Evolutionary conservation across 1,139 yeast species (phyloP).

Genomic region (Nakaseomyces nivariensis): DNA sequence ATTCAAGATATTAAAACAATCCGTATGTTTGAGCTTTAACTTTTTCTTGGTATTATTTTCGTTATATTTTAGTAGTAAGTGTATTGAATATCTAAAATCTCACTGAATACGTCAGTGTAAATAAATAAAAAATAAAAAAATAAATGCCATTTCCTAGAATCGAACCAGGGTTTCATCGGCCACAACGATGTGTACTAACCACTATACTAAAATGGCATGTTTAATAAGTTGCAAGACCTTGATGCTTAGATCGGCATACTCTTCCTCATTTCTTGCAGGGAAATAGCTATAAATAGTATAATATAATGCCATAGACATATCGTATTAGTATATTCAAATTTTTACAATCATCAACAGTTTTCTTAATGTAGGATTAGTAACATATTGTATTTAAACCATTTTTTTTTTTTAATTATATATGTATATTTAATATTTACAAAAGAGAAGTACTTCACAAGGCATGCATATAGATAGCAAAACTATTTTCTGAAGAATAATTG

Average conservation of each 20-base stretch:
- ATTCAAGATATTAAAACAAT: neutral
- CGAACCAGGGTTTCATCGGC: constrained; percentile 9
- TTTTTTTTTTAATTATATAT: too few relatives aligned
- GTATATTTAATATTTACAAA: too few relatives aligned
- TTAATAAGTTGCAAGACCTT: neutral
- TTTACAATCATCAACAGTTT: neutral
- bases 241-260: neutral
- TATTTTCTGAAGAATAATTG: neutral
- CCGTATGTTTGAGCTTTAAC: too few relatives aligned
- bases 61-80: too few relatives aligned
- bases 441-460: neutral
- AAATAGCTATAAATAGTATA: neutral
- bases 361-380: neutral
- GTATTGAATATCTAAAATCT: too few relatives aligned
- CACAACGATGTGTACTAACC: constrained; percentile 8
- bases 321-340: too few relatives aligned
- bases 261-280: neutral
- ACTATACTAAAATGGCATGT: constrained; percentile 7
- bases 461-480: neutral
- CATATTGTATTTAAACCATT: too few relatives aligned
- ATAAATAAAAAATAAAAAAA: neutral
- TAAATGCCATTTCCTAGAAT: constrained; percentile 7
- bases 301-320: neutral
- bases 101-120: too few relatives aligned
- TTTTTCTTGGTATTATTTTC: too few relatives aligned